Conservation (phyloP, 306 rosid species). For the Quercus cerris region DNA sequence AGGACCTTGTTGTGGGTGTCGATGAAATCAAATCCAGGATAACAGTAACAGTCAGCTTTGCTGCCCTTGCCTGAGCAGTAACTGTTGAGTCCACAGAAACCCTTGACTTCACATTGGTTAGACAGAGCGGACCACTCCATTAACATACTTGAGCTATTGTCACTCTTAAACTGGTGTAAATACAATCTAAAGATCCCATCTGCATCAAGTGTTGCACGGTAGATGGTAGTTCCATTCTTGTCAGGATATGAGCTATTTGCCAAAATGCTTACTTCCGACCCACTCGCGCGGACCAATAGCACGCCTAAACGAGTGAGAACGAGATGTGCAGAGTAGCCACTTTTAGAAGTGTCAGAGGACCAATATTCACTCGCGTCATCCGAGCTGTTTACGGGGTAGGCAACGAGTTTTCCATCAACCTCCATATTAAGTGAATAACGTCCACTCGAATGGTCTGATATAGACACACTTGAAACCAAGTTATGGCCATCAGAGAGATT, state of each 20-base stretch:
- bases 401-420: no score
- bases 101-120: background rate
- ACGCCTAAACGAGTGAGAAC: background rate
- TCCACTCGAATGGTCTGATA: background rate
- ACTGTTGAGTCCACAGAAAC: background rate
- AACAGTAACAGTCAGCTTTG: background rate
- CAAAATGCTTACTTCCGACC: background rate
- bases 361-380: background rate
- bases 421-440: no score
- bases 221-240: background rate
- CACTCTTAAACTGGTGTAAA: background rate
- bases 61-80: background rate
- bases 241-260: background rate
- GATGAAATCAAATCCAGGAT: background rate
- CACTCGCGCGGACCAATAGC: background rate
- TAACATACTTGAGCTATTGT: background rate
- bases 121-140: background rate
- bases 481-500: rapidly evolving
- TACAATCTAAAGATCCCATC: slow-evolving; percentile 7
- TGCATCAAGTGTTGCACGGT: slow-evolving; percentile 3
- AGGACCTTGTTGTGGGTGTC: background rate
- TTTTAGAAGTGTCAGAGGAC: background rate
- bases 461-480: background rate
- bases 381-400: no score
- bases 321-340: rapidly evolving